Evolutionary conservation across 257 asterid genomes (phyloP).

Genomic region (Marsdenia floribunda): DNA sequence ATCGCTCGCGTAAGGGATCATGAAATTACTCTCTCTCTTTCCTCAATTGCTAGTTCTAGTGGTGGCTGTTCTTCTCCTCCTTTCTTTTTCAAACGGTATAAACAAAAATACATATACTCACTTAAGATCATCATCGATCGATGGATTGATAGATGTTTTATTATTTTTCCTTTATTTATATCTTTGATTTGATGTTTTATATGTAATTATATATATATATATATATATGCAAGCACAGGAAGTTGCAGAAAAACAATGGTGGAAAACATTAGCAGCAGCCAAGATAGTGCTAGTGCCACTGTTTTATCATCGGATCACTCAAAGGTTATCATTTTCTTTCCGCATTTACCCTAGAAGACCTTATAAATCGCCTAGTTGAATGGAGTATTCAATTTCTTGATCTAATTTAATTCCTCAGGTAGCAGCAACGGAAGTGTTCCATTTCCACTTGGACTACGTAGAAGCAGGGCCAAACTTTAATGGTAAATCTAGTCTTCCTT

Average conservation of each 20-base stretch:
- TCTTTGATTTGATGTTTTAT: not conserved
- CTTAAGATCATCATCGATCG: not conserved
- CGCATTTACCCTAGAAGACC: not conserved
- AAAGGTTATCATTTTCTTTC: not conserved
- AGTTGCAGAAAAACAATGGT: conserved; percentile 32
- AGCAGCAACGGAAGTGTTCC: conserved; percentile 30
- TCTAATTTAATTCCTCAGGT: conserved; percentile 21
- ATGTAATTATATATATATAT: not conserved
- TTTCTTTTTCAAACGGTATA: conserved; percentile 36
- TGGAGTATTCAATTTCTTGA: not conserved
- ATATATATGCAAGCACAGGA: conserved; percentile 19
- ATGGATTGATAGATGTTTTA: not conserved
- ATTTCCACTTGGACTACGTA: conserved; percentile 44
- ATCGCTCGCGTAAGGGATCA: not conserved
- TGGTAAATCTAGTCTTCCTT: conserved; percentile 23
- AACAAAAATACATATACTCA: not conserved
- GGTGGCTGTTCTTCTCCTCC: conserved; percentile 26
- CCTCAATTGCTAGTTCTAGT: conserved; percentile 6
- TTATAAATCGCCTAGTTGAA: no score
- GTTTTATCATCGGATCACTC: conserved; percentile 1
- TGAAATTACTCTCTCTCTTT: not conserved
- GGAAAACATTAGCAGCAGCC: conserved; percentile 14
- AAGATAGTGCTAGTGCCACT: not conserved
- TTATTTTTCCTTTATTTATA: no score
- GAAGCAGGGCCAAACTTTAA: conserved; percentile 53